Conservation (phyloP, 768 basidiomycete genomes). For the Pleurotus salmoneostramineus region DNA sequence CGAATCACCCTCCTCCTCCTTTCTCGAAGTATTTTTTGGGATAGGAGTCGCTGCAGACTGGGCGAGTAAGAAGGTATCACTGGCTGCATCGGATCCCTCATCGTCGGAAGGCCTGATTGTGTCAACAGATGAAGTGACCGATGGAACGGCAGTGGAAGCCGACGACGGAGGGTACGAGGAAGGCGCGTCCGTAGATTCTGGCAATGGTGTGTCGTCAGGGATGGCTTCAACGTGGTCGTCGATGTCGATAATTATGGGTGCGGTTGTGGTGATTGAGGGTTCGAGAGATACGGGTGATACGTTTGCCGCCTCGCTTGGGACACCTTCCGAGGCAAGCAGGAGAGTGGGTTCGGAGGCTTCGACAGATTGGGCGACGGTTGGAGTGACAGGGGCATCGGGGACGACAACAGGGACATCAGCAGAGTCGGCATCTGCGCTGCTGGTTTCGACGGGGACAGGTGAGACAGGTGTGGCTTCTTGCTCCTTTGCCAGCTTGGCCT, state of each 20-base stretch:
- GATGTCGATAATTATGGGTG: background rate
- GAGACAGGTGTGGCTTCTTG: background rate
- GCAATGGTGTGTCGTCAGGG: background rate
- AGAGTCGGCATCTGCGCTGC: too few relatives aligned
- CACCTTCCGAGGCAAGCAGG: background rate
- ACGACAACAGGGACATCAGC: background rate
- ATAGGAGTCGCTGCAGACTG: constrained; percentile 2
- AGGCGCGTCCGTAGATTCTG: background rate
- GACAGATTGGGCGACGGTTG: too few relatives aligned
- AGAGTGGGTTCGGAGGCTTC: background rate
- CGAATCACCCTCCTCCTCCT: constrained; percentile 18
- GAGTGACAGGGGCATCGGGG: background rate
- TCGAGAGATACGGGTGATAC: too few relatives aligned
- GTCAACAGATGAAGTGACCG: constrained; percentile 13
- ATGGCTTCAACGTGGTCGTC: background rate
- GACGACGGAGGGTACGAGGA: background rate
- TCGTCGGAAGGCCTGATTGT: constrained; percentile 16
- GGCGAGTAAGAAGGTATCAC: constrained; percentile 23
- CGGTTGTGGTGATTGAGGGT: background rate
- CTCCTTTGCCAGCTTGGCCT: constrained; percentile 7
- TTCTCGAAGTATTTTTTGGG: background rate
- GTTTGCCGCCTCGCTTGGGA: too few relatives aligned
- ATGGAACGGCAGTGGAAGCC: background rate
- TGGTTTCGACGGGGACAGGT: background rate
- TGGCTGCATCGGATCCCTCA: constrained; percentile 8